Evolutionary conservation across 192 early-diverging fungal genomes (phyloP).

Genomic region (Coemansia asiatica): DNA sequence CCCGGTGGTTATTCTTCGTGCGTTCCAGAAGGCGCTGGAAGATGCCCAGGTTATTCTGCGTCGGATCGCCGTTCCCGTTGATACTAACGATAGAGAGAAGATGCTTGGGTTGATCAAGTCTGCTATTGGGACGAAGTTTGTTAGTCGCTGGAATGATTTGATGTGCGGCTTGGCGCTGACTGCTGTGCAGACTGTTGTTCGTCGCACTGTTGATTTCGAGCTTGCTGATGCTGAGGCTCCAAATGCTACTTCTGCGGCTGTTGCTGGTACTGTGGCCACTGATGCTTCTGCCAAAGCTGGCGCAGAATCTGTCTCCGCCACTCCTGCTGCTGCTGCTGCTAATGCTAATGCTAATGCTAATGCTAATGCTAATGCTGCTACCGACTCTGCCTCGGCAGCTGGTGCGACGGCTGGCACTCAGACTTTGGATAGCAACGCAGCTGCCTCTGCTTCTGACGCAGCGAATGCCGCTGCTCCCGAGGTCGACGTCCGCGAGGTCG

Average conservation of each 20-base stretch:
- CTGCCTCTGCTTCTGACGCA: conserved; percentile 1
- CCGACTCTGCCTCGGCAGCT: neutral
- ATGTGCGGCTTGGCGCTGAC: conserved; percentile 97
- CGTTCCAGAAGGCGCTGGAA: conserved; percentile 91
- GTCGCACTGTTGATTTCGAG: conserved; percentile 39
- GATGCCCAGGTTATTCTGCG: conserved; percentile 85
- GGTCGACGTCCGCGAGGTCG: conserved; percentile 84
- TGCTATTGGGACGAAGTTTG: conserved; percentile 96
- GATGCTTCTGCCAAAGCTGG: neutral
- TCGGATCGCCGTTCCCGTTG: conserved; percentile 80
- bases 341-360: neutral
- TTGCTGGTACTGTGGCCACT: conserved; percentile 10
- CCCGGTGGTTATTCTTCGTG: conserved; percentile 93
- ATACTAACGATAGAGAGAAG: conserved; percentile 79
- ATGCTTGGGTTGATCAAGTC: conserved; percentile 92
- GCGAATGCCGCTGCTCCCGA: conserved; percentile 38
- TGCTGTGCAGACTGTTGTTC: conserved; percentile 88
- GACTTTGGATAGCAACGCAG: neutral
- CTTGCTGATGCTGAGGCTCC: conserved; percentile 1
- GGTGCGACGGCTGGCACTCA: conserved; percentile 3
- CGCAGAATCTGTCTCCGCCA: neutral
- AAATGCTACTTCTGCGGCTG: neutral
- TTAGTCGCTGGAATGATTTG: conserved; percentile 91
- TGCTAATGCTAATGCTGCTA: conserved; percentile 1
- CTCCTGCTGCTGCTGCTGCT: neutral